These are phyloP conservation scores for Phytophthora tubulina DNA, from an alignment of 352 stramenopile species.

Conservation along the genomic window DNA sequence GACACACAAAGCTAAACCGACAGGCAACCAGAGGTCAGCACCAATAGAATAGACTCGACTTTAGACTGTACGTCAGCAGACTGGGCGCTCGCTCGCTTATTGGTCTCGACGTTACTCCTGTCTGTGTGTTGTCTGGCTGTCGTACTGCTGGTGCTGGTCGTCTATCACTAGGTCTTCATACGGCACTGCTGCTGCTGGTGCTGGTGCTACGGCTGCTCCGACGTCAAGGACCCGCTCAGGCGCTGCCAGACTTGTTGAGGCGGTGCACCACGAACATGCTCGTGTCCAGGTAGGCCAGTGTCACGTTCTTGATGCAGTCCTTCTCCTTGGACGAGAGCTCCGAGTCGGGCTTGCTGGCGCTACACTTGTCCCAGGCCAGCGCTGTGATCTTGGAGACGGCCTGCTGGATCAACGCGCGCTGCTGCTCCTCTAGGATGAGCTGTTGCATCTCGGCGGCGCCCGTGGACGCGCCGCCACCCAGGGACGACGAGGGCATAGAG, in stretches of 20 bases:
- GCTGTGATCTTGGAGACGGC: conserved; percentile 91
- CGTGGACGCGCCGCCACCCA: conserved; percentile 34
- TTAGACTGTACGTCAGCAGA: conserved; percentile 10
- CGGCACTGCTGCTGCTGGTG: too few species aligned
- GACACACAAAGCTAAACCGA: not conserved
- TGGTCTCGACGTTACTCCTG: conserved; percentile 24
- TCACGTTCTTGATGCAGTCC: conserved; percentile 91
- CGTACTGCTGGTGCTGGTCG: not conserved
- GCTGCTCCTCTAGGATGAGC: conserved; percentile 89
- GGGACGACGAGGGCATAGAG: conserved; percentile 34
- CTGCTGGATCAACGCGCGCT: conserved; percentile 88
- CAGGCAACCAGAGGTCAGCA: conserved; percentile 3
- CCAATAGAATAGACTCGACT: conserved; percentile 30
- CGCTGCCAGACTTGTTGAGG: conserved; percentile 75
- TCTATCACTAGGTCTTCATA: not conserved
- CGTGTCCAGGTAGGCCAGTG: conserved; percentile 88
- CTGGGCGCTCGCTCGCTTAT: conserved; percentile 14
- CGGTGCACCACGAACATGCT: conserved; percentile 88
- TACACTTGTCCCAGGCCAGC: conserved; percentile 92
- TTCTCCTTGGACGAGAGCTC: conserved; percentile 84
- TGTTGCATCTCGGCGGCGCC: conserved; percentile 79
- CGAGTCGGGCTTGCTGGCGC: conserved; percentile 82
- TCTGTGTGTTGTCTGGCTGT: not conserved
- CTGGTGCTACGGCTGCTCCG: not conserved
- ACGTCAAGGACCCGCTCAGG: conserved; percentile 22